phyloP scores from a whole-genome alignment of 768 basidiomycete genomes.

The Suillus luteus region DNA sequence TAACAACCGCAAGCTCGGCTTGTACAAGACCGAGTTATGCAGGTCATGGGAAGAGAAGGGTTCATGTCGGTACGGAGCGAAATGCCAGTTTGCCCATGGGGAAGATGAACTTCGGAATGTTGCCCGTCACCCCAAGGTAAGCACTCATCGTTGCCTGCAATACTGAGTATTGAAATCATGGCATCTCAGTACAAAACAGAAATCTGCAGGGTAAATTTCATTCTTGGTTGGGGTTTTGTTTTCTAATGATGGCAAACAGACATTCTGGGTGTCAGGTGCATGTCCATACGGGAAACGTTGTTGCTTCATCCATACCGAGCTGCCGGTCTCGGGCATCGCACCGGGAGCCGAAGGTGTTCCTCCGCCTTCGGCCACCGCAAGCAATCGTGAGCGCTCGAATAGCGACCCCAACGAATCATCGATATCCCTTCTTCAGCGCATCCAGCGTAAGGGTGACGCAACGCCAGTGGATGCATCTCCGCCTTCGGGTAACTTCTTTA shows the following conservation, averaged over 20 bases:
- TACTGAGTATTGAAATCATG: constrained; percentile 15
- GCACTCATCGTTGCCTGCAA: constrained; percentile 17
- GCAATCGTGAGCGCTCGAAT: constrained; percentile 69
- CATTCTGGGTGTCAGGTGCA: constrained; percentile 92
- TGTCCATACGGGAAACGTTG: constrained; percentile 92
- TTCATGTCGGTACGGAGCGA: constrained; percentile 78
- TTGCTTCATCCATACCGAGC: constrained; percentile 91
- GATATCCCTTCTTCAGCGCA: constrained; percentile 75
- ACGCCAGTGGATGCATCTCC: constrained; percentile 58
- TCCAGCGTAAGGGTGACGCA: constrained; percentile 65
- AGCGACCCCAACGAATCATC: constrained; percentile 78
- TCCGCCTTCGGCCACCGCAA: constrained; percentile 51
- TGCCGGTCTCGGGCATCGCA: constrained; percentile 63
- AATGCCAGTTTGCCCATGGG: constrained; percentile 94
- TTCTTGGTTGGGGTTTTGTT: background rate
- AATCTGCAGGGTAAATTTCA: constrained; percentile 74
- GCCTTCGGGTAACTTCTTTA: constrained; percentile 46
- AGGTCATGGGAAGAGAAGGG: constrained; percentile 94
- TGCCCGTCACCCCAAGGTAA: constrained; percentile 86
- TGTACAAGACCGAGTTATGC: constrained; percentile 91
- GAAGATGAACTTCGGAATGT: constrained; percentile 85
- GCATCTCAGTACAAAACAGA: constrained; percentile 82
- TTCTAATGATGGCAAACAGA: constrained; percentile 44
- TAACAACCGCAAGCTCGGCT: constrained; percentile 86
- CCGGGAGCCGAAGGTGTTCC: constrained; percentile 55